These are phyloP conservation scores for Tetrahymena borealis DNA, from an alignment of 73 alveolate species.

Conservation along the genomic window DNA sequence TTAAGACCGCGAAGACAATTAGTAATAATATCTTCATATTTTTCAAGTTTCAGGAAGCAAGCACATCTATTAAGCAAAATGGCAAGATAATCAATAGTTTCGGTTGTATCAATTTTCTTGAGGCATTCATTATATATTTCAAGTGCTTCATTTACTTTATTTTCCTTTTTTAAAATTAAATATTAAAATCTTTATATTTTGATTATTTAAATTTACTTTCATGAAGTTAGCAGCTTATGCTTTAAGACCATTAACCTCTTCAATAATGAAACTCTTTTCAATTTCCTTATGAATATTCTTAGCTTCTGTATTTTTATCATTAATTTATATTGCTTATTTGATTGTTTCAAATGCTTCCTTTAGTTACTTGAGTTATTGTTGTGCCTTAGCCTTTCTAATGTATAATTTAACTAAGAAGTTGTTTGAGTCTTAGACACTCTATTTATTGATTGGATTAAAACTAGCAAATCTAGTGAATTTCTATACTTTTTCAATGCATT, in stretches of 20 bases:
- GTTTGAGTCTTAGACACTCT: background rate
- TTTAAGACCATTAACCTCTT: slow-evolving; percentile 10
- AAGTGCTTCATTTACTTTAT: slow-evolving; percentile 16
- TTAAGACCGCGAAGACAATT: slow-evolving; percentile 28
- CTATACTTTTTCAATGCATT: slow-evolving; percentile 17
- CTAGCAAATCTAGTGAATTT: slow-evolving; percentile 9
- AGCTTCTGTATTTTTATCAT: slow-evolving; percentile 17
- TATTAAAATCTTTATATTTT: background rate
- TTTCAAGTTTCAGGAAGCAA: slow-evolving; percentile 8
- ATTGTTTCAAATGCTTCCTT: slow-evolving; percentile 13
- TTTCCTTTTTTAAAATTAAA: background rate
- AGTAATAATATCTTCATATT: slow-evolving; percentile 25
- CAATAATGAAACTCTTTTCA: background rate
- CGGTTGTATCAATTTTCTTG: slow-evolving; percentile 6
- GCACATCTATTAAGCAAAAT: slow-evolving; percentile 17
- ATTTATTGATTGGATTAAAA: slow-evolving; percentile 17
- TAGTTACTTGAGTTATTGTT: background rate
- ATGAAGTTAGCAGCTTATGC: slow-evolving; percentile 1
- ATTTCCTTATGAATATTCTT: slow-evolving; percentile 13
- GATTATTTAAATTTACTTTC: background rate
- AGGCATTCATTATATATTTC: slow-evolving; percentile 16
- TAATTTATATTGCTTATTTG: slow-evolving; percentile 12
- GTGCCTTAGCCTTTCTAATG: slow-evolving; percentile 18
- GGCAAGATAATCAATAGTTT: slow-evolving; percentile 26
- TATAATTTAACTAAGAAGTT: slow-evolving; percentile 1